These are phyloP conservation scores for Populus tomentosa DNA, from an alignment of 441 rosid genomes.

Conservation along the genomic window DNA sequence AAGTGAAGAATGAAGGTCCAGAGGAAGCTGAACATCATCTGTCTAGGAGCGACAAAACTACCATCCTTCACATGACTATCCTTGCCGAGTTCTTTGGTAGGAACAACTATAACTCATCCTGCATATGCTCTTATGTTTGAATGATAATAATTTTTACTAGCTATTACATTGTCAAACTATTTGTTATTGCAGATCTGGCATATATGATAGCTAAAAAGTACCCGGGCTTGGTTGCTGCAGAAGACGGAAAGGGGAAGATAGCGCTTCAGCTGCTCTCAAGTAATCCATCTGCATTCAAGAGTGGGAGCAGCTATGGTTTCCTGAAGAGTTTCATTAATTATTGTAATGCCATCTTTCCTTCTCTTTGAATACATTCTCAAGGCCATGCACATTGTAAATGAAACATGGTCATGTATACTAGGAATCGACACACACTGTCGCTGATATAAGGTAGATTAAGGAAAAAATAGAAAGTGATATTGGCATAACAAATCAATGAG, in stretches of 20 bases:
- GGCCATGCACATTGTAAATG: no score
- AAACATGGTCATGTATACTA: no score
- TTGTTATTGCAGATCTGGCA: slow-evolving; percentile 8
- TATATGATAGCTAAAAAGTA: neutral
- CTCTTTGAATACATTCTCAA: neutral
- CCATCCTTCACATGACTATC: no score
- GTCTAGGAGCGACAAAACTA: neutral
- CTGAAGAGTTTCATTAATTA: neutral
- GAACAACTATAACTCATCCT: no score
- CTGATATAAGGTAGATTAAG: no score
- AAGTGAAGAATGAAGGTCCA: neutral
- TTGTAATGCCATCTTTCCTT: slow-evolving; percentile 6
- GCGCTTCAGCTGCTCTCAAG: slow-evolving; percentile 19
- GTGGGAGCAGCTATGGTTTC: neutral
- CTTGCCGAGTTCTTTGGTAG: no score
- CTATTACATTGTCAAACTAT: slow-evolving; percentile 10
- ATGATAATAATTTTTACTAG: no score
- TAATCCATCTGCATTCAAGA: slow-evolving; percentile 18
- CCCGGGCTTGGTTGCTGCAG: neutral
- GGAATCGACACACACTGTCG: no score
- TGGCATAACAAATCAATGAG: no score
- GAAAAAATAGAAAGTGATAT: no score
- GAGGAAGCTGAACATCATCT: neutral
- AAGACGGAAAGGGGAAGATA: slow-evolving; percentile 7
- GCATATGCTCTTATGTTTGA: no score